Percentiles rank a stretch among this genome's conserved stretches.
These are phyloP conservation scores for Sarocladiaceae sp. DNA, from an alignment of 2,329 filamentous ascomycete species.

Conservation along the genomic window DNA sequence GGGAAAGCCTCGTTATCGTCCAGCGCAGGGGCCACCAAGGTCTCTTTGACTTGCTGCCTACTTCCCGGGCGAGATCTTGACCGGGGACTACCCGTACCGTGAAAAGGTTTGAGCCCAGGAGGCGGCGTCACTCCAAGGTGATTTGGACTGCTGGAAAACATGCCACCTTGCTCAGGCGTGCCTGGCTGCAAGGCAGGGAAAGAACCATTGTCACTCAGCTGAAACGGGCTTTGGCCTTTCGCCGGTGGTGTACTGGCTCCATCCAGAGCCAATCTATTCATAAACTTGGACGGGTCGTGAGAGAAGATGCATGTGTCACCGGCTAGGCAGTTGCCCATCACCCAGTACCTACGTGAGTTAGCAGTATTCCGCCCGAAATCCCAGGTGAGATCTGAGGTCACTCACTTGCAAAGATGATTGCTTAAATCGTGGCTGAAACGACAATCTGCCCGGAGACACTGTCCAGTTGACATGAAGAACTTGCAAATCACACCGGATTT, in stretches of 20 bases:
- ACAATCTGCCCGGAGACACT: constrained; percentile 91
- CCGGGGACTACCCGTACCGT: constrained; percentile 55
- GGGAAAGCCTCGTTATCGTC: constrained; percentile 97
- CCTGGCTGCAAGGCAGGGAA: constrained; percentile 68
- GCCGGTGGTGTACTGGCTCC: constrained; percentile 59
- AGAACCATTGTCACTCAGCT: constrained; percentile 75
- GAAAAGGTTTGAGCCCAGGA: constrained; percentile 61
- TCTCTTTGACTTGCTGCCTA: constrained; percentile 59
- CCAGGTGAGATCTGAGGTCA: constrained; percentile 23
- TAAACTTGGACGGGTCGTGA: constrained; percentile 82
- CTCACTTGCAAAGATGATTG: constrained; percentile 96
- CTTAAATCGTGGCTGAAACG: constrained; percentile 95
- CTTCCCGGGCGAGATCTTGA: constrained; percentile 80
- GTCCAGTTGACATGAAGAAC: constrained; percentile 92
- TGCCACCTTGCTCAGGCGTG: constrained; percentile 51
- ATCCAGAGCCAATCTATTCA: constrained; percentile 73
- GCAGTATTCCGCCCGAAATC: neutral
- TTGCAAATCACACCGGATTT: constrained; percentile 92
- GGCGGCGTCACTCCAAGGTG: constrained; percentile 55
- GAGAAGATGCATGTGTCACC: constrained; percentile 95
- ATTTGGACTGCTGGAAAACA: constrained; percentile 46
- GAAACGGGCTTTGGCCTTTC: constrained; percentile 60
- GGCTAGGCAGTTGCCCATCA: constrained; percentile 90
- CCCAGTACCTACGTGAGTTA: constrained; percentile 65
- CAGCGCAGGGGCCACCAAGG: constrained; percentile 66